phyloP scores from a whole-genome alignment of 441 rosid species.

The Aleurites moluccanus region DNA sequence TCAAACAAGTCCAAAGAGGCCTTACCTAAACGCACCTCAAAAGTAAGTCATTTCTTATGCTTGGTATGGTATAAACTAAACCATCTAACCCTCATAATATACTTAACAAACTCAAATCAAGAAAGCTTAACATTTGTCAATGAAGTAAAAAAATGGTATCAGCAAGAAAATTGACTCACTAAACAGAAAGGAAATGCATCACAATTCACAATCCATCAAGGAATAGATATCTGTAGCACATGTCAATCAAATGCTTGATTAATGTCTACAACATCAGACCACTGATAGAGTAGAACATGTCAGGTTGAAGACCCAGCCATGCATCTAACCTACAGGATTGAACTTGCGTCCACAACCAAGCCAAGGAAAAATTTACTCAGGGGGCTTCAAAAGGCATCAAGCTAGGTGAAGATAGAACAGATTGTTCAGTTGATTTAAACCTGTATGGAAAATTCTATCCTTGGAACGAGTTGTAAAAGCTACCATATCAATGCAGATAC shows the following conservation, averaged over 20 bases:
- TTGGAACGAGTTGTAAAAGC: conserved; percentile 1
- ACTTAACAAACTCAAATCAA: background rate
- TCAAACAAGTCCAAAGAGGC: conserved; percentile 4
- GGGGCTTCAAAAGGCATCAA: background rate
- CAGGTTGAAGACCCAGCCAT: background rate
- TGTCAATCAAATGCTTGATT: background rate
- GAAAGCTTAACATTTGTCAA: background rate
- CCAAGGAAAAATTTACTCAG: background rate
- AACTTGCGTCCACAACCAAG: background rate
- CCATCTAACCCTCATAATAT: background rate
- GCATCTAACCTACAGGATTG: too few species aligned
- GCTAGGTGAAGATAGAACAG: background rate
- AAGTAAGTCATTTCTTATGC: conserved; percentile 4
- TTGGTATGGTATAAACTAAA: background rate
- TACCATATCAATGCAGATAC: background rate
- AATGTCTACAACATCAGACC: background rate
- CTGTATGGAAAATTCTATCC: background rate
- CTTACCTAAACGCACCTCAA: background rate
- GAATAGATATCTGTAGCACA: background rate
- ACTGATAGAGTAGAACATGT: background rate
- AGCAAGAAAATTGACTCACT: conserved; percentile 6
- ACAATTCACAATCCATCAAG: background rate
- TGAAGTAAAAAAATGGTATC: background rate
- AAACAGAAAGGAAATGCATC: background rate
- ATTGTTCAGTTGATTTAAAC: background rate